Evolutionary conservation across 202 grass and related monocot species (phyloP).

Genomic region (Alloteropsis angusta): DNA sequence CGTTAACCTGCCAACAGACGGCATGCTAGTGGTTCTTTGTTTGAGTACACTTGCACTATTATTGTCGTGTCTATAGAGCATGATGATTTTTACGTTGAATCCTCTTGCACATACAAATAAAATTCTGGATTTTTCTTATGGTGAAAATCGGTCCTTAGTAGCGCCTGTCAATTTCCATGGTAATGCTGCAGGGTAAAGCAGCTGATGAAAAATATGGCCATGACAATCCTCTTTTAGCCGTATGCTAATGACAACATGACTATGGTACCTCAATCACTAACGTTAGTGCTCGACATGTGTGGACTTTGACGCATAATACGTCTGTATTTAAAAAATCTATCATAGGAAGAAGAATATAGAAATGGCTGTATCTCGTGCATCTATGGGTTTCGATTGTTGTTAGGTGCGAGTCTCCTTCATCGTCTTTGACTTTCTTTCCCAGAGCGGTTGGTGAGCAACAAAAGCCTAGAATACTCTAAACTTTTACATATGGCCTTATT

Average conservation of each 20-base stretch:
- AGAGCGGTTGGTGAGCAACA: slow-evolving; percentile 2
- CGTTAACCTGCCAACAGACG: slow-evolving; percentile 8
- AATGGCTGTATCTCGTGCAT: neutral
- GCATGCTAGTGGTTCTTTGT: neutral
- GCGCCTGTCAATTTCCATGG: no score
- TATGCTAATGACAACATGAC: no score
- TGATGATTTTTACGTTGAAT: neutral
- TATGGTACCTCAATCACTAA: neutral
- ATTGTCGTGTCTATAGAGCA: no score
- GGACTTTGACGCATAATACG: neutral
- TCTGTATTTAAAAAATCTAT: neutral
- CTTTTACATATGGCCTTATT: neutral
- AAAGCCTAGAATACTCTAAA: neutral
- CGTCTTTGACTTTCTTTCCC: neutral
- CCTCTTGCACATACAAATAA: neutral
- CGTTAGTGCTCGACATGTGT: neutral
- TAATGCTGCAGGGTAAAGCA: no score
- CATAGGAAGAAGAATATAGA: neutral
- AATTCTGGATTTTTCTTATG: neutral
- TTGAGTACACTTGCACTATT: neutral
- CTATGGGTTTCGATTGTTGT: neutral
- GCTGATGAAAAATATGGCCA: no score
- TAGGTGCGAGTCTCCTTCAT: neutral
- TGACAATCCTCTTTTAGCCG: no score
- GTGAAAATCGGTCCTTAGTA: no score